These are phyloP conservation scores for Tricholoma furcatifolium DNA, from an alignment of 768 basidiomycete species.

Conservation along the genomic window DNA sequence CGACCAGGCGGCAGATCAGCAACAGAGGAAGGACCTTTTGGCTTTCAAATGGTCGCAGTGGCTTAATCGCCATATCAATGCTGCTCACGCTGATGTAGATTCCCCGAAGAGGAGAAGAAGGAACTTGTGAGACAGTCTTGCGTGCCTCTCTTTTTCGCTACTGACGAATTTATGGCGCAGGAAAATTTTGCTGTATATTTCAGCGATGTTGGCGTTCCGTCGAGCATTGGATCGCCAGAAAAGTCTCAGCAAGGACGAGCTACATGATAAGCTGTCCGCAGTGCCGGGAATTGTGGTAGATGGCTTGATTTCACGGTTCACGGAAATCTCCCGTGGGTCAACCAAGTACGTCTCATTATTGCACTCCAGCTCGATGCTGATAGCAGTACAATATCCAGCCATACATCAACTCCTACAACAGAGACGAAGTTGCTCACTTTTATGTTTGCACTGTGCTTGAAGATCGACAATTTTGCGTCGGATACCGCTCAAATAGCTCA, in stretches of 20 bases:
- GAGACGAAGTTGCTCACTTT: slow-evolving; percentile 74
- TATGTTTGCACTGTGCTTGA: slow-evolving; percentile 79
- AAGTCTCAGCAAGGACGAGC: slow-evolving; percentile 45
- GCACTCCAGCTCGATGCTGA: slow-evolving; percentile 2
- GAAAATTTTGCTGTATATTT: slow-evolving; percentile 77
- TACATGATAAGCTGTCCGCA: slow-evolving; percentile 54
- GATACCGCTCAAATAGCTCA: slow-evolving; percentile 67
- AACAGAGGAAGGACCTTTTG: slow-evolving; percentile 54
- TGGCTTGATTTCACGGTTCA: slow-evolving; percentile 74
- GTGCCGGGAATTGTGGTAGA: slow-evolving; percentile 71
- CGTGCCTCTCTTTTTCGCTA: slow-evolving; percentile 1
- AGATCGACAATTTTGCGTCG: slow-evolving; percentile 73
- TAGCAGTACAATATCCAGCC: slow-evolving; percentile 23
- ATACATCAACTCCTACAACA: slow-evolving; percentile 64
- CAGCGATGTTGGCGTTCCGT: slow-evolving; percentile 76
- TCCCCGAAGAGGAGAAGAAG: slow-evolving; percentile 57
- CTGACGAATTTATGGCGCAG: slow-evolving; percentile 32
- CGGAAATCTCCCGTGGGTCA: slow-evolving; percentile 69
- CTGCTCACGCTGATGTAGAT: slow-evolving; percentile 33
- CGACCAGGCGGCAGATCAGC: slow-evolving; percentile 44
- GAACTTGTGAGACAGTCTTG: slow-evolving; percentile 52
- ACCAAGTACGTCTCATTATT: slow-evolving; percentile 42
- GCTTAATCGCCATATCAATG: slow-evolving; percentile 64
- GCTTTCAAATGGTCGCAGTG: slow-evolving; percentile 65
- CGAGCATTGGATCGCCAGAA: slow-evolving; percentile 38